Base-by-base conservation (phyloP, 495 filamentous ascomycete species). In the Chlorociboria aeruginascens region DNA sequence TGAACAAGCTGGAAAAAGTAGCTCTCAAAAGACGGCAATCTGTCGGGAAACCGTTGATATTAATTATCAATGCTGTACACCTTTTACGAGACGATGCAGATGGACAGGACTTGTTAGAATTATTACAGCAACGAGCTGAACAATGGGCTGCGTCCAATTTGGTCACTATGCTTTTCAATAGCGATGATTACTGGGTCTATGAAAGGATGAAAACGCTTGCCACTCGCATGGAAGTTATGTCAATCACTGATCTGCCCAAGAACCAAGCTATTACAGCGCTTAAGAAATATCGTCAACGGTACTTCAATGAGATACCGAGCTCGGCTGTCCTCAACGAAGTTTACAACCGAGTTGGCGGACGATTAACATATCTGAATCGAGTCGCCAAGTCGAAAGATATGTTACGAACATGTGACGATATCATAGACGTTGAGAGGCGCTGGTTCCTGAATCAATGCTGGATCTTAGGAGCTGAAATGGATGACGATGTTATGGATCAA, bases 401-500 rank as follows among this genome's bases (percentile, higher is more conserved):
- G 79, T 60, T 89, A 17, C 61, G 66, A n/a, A 82, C 81, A 12
- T 94, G 89, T 62, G 66, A 85, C 28, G 63, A 78, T 12, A 96
- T 98, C 52, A 83, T 81, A 51, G 65, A 80, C 32, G 78, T 73
- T 17, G 92, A 98, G 63, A 92, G 87, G 64, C 86, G 79, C 1
- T 98, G 92, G 92, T 85, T 97, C 59, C 62, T 96, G 38, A 96
- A 94, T 65, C 81, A 93, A 53, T 95, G 89, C 64, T 88, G 89
- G 77, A 93, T 97, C 50, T 76, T 98, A 8, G 92, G 92, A 12
- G 68, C 62, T 36, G 85, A 86, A 52, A 96, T 96, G 89, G 92
- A 98, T 55, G 92, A 98, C 67, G 92, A 98, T 65, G 92, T 96
- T 34, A 97, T 98, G 92, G 88, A 97, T 59, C 83, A 96, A 65